Evolutionary conservation across 345 rosid genomes (phyloP), one percentile per base, ranked within the genome.

Genomic region (Passiflora organensis): DNA sequence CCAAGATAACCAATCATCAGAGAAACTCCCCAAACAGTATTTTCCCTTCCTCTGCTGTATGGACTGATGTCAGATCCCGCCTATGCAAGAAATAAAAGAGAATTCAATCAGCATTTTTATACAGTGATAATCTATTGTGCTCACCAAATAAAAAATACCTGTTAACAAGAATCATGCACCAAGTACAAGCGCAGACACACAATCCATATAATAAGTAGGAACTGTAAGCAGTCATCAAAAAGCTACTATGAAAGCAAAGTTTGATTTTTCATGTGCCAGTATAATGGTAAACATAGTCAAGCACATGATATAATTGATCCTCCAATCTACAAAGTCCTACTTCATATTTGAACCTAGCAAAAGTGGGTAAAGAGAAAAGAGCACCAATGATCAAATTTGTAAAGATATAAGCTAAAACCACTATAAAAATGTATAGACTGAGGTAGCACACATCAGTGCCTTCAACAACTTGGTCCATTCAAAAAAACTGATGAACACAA

Each of bases 1-100:
- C 96, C 95, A 24, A 93, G 94, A 81, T 93, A 93, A 68, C 95
- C 91, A 48, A 72, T 71, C 96, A 93, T 93, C 63, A 93, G 73
- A 46, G 83, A 81, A 59, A 81, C 84, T 39, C 99, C 99, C 96
- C 96, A 86, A 6, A 80, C 85, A 38, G 99, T 93, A 64, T 82
- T 93, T 63, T 93, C 96, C 66, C 99, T 81, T 66, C 97, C 94
- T 65, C 73, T 81, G 56, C 72, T 84, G 71, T 84, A 84, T 43
- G 95, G 95, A 66, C 79, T 93, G 41, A 86, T 60, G 55, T 89
- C 95, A 57, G 74, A 56, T 60, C 94, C 99, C 20, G 83, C 94
- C 99, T 93, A 54, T 4, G 49, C 60, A 75, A 32, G 57, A 48
- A 52, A 46, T 4, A 52, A 63, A 75, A 32, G 57, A 48, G 48